Percentiles rank a stretch among this genome's conserved stretches.
Conservation (phyloP, 371 early-diverging fungal genomes). For the Mucor plumbeus region DNA sequence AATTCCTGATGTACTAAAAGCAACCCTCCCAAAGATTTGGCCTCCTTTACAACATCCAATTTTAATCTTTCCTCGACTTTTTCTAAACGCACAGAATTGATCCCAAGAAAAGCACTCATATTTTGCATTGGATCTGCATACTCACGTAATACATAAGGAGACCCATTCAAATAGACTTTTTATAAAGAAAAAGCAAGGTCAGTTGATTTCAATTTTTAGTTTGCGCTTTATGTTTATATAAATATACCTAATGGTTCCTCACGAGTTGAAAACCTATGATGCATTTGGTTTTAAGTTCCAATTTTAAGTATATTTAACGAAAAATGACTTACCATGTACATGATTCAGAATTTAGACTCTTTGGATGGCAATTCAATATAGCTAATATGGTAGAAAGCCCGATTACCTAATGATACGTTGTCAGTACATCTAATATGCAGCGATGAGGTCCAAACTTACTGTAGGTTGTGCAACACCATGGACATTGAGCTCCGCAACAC, state of each 20-base stretch:
- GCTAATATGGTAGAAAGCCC: slow-evolving; percentile 70
- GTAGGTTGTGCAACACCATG: slow-evolving; percentile 78
- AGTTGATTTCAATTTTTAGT: neutral
- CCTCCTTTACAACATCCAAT: slow-evolving; percentile 70
- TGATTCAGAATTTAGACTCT: slow-evolving; percentile 36
- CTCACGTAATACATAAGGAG: slow-evolving; percentile 75
- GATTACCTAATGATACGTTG: slow-evolving; percentile 35
- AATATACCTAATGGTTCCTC: slow-evolving; percentile 70
- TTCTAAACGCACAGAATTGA: slow-evolving; percentile 67
- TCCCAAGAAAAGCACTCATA: slow-evolving; percentile 71
- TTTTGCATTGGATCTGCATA: slow-evolving; percentile 66
- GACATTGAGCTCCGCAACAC: slow-evolving; percentile 65
- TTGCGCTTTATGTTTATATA: neutral
- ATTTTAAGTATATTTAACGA: neutral
- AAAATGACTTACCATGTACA: slow-evolving; percentile 48
- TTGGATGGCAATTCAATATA: slow-evolving; percentile 60
- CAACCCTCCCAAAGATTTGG: slow-evolving; percentile 52
- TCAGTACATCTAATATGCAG: neutral
- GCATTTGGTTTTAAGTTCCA: neutral
- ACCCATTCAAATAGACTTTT: slow-evolving; percentile 63
- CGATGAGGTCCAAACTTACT: slow-evolving; percentile 23
- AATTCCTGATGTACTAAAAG: slow-evolving; percentile 77
- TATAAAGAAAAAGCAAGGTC: neutral
- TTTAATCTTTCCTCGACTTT: slow-evolving; percentile 74
- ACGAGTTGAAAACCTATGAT: slow-evolving; percentile 70